Evolutionary conservation across 108 stramenopile species (phyloP).

Genomic region (Skeletonema grethae): DNA sequence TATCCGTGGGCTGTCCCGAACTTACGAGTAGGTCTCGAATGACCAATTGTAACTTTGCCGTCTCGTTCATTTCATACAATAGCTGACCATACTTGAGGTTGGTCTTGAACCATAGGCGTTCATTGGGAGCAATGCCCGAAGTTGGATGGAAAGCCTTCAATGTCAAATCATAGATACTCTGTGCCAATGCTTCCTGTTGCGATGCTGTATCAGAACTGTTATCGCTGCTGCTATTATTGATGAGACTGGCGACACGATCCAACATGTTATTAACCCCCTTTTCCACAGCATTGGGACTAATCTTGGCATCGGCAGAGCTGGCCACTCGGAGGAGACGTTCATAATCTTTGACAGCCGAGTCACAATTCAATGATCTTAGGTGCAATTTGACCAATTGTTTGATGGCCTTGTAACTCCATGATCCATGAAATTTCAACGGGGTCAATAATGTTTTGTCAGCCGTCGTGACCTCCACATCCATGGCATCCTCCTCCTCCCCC

Average conservation of each 20-base stretch:
- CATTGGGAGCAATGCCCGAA: constrained; percentile 77
- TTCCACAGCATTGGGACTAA: constrained; percentile 88
- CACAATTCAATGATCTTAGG: constrained; percentile 50
- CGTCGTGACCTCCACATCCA: constrained; percentile 14
- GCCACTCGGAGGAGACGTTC: constrained; percentile 75
- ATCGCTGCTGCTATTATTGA: constrained; percentile 43
- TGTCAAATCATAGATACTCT: constrained; percentile 74
- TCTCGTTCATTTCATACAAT: constrained; percentile 90
- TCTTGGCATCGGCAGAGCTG: constrained; percentile 51
- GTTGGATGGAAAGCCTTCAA: constrained; percentile 73
- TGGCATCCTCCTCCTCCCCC: constrained; percentile 13
- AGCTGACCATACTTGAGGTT: constrained; percentile 94
- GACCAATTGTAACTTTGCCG: constrained; percentile 81
- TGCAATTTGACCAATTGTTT: constrained; percentile 92
- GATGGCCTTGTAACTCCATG: constrained; percentile 90
- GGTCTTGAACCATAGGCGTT: constrained; percentile 94
- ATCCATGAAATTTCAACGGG: constrained; percentile 56
- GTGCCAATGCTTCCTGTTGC: constrained; percentile 46
- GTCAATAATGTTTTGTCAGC: background rate
- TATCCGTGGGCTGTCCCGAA: constrained; percentile 17
- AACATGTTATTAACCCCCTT: constrained; percentile 93
- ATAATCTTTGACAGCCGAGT: constrained; percentile 60
- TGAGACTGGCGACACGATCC: constrained; percentile 78
- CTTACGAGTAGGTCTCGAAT: constrained; percentile 70
- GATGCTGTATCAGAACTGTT: constrained; percentile 1